These are phyloP conservation scores for Colletotrichum sp. DNA, from an alignment of 2,329 filamentous ascomycete genomes.

Conservation along the genomic window DNA sequence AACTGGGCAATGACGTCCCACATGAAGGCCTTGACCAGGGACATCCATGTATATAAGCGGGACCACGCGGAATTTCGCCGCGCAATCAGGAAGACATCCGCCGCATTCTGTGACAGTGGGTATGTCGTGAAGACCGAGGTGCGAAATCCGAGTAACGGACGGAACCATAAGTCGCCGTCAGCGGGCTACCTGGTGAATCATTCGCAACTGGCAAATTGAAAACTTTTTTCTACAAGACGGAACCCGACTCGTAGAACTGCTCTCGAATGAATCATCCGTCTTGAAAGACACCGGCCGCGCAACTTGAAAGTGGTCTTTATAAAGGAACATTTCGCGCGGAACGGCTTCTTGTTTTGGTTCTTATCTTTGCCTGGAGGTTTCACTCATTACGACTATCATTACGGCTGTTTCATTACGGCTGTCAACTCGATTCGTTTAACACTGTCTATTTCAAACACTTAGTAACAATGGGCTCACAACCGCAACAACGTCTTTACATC, in stretches of 20 bases:
- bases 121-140: background rate
- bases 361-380: background rate
- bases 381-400: background rate
- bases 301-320: background rate
- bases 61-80: background rate
- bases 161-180: background rate
- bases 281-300: background rate
- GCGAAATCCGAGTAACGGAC: background rate
- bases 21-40: background rate
- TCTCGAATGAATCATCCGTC: background rate
- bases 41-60: background rate
- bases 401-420: background rate
- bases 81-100: background rate
- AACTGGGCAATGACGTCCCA: background rate
- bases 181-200: background rate
- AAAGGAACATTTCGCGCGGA: background rate
- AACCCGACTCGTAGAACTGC: background rate
- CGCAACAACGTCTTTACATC: slow-evolving; percentile 1
- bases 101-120: background rate
- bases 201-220: background rate
- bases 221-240: background rate
- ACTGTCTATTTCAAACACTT: background rate
- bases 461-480: background rate
- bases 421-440: background rate
- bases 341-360: background rate